A percentile compares a stretch with the other conserved stretches of the same genome.
These are phyloP conservation scores for Bacidia rubella DNA, from an alignment of 495 filamentous ascomycete species.

Conservation along the genomic window DNA sequence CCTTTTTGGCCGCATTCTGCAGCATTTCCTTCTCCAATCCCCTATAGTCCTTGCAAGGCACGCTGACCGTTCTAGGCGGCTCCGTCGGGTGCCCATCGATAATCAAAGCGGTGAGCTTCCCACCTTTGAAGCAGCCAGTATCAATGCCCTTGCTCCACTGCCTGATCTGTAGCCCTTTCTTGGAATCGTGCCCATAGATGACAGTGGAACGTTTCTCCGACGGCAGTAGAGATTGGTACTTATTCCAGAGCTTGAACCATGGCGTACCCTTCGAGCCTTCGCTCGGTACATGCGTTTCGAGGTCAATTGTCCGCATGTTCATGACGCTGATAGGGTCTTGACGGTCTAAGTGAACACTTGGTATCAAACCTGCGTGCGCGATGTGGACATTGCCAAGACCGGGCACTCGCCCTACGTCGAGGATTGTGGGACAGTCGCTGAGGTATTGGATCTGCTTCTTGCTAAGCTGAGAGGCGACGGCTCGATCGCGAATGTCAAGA, in stretches of 20 bases:
- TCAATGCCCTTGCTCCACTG: constrained; percentile 76
- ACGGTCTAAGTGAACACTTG: constrained; percentile 51
- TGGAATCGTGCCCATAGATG: constrained; percentile 79
- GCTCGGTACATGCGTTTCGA: constrained; percentile 47
- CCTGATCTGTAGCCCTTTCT: constrained; percentile 49
- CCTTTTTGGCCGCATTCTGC: not conserved
- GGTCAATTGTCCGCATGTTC: constrained; percentile 77
- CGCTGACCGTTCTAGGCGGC: constrained; percentile 10
- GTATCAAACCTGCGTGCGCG: constrained; percentile 75
- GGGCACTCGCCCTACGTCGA: constrained; percentile 48
- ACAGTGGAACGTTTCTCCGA: constrained; percentile 34
- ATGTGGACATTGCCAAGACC: constrained; percentile 49
- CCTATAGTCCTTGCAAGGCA: constrained; percentile 17
- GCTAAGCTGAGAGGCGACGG: constrained; percentile 38
- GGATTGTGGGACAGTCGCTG: constrained; percentile 55
- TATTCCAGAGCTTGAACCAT: constrained; percentile 57
- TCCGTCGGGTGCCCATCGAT: constrained; percentile 27
- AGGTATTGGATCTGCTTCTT: constrained; percentile 60
- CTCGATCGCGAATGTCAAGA: constrained; percentile 28
- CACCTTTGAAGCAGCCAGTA: constrained; percentile 63
- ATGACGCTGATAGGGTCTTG: constrained; percentile 75
- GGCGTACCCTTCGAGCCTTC: constrained; percentile 40
- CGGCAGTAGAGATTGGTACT: constrained; percentile 32
- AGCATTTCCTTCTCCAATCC: constrained; percentile 2
- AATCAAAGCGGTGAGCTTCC: constrained; percentile 61